A percentile compares a stretch with the other conserved stretches of the same genome.
Evolutionary conservation across 257 asterid genomes (phyloP).

Genomic region (Knoxia roxburghii): DNA sequence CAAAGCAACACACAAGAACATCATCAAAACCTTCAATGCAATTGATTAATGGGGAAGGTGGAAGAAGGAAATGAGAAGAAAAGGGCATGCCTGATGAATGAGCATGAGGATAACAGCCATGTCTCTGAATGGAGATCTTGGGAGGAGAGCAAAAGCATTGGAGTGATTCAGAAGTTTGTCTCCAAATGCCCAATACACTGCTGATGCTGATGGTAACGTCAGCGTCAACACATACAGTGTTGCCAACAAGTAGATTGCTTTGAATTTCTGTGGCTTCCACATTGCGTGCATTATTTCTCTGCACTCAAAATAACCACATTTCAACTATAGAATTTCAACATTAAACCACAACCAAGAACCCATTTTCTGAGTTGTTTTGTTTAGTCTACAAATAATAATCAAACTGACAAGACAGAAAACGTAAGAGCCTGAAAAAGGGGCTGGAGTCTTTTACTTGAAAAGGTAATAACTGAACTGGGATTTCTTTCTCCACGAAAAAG

Average conservation of each 20-base stretch:
- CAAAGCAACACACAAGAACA: neutral
- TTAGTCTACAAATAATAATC: no score
- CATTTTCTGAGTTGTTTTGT: no score
- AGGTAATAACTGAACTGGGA: neutral
- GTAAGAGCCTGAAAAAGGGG: slow-evolving; percentile 6
- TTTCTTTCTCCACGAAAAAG: no score
- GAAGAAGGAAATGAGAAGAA: no score
- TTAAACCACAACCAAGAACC: no score
- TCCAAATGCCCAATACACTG: slow-evolving; percentile 95
- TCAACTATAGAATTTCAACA: no score
- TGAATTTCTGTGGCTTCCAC: slow-evolving; percentile 98
- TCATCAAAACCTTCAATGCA: neutral
- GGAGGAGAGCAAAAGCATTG: slow-evolving; percentile 85
- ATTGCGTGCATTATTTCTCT: slow-evolving; percentile 97
- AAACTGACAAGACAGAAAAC: no score
- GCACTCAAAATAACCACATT: slow-evolving; percentile 26
- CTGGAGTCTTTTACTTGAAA: slow-evolving; percentile 3
- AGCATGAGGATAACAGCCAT: slow-evolving; percentile 94
- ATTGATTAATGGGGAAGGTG: neutral
- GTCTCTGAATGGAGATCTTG: slow-evolving; percentile 73
- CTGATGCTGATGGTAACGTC: slow-evolving; percentile 87
- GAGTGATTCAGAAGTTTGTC: slow-evolving; percentile 85
- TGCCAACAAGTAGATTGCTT: slow-evolving; percentile 75
- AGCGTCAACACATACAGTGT: slow-evolving; percentile 75
- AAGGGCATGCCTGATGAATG: slow-evolving; percentile 66